These are phyloP conservation scores for Colletotrichum incanum DNA, from an alignment of 2,329 filamentous ascomycete species.

Conservation along the genomic window DNA sequence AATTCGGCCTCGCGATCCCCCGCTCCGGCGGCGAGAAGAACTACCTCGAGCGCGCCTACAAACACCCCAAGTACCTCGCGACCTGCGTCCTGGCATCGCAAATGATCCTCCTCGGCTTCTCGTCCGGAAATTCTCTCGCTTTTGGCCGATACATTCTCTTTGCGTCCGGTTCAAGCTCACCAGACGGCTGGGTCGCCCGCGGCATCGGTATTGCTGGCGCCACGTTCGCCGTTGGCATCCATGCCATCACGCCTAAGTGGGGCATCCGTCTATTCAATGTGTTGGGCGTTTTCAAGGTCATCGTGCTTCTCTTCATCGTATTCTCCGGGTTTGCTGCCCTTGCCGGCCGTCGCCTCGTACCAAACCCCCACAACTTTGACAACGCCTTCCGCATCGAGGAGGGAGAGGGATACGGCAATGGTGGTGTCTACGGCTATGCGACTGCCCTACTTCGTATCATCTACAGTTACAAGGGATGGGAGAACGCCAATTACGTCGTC, in stretches of 20 bases:
- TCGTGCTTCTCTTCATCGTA: slow-evolving; percentile 73
- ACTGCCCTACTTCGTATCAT: slow-evolving; percentile 72
- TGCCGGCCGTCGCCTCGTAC: slow-evolving; percentile 63
- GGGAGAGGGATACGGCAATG: slow-evolving; percentile 62
- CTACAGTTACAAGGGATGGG: slow-evolving; percentile 76
- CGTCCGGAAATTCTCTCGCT: slow-evolving; percentile 71
- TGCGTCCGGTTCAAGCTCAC: slow-evolving; percentile 63
- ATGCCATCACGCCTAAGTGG: slow-evolving; percentile 69
- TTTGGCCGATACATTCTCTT: slow-evolving; percentile 73
- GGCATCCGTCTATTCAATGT: slow-evolving; percentile 73
- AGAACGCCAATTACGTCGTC: slow-evolving; percentile 75
- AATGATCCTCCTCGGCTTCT: slow-evolving; percentile 75
- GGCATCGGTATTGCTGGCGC: slow-evolving; percentile 69
- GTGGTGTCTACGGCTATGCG: slow-evolving; percentile 68
- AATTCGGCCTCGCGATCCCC: slow-evolving; percentile 75
- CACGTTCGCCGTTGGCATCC: slow-evolving; percentile 69
- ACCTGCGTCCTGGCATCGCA: slow-evolving; percentile 73
- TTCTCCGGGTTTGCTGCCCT: slow-evolving; percentile 73
- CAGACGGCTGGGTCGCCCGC: slow-evolving; percentile 70
- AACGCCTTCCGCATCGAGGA: slow-evolving; percentile 66
- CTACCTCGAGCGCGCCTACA: slow-evolving; percentile 76
- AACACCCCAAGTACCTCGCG: slow-evolving; percentile 70
- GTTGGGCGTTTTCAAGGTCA: slow-evolving; percentile 73
- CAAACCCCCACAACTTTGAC: slow-evolving; percentile 71
- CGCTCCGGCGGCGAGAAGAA: slow-evolving; percentile 77